phyloP scores from a whole-genome alignment of 1,284 basidiomycete species.

The Cryptococcus deneoformans region DNA sequence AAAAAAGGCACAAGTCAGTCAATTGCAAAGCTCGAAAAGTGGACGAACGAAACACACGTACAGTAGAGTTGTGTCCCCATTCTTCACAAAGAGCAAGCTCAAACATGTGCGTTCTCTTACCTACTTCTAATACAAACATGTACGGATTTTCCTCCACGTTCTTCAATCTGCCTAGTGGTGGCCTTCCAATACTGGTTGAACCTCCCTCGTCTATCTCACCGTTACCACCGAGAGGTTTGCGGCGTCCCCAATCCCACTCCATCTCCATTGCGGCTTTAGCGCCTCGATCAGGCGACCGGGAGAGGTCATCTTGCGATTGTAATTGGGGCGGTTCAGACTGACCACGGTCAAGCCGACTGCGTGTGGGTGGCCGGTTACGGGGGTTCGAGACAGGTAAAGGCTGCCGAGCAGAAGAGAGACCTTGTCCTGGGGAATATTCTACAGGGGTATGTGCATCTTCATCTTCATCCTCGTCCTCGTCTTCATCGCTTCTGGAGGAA shows the following conservation, averaged over 20 bases:
- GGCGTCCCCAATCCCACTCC: constrained; percentile 49
- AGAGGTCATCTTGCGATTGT: background rate
- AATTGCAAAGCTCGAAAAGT: too few relatives aligned
- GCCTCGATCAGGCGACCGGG: background rate
- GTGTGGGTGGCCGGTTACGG: too few relatives aligned
- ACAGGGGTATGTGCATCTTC: background rate
- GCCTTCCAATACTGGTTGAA: background rate
- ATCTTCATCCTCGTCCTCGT: background rate
- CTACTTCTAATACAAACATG: constrained; percentile 52
- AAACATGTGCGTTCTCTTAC: constrained; percentile 50
- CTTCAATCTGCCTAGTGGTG: constrained; percentile 36
- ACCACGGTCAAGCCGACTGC: constrained; percentile 18
- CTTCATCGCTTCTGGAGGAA: too few relatives aligned
- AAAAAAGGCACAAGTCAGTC: too few relatives aligned
- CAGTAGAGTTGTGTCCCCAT: constrained; percentile 16
- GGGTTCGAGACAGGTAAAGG: background rate
- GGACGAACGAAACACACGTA: too few relatives aligned
- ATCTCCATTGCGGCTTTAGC: constrained; percentile 17
- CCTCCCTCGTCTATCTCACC: background rate
- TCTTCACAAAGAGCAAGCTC: constrained; percentile 52
- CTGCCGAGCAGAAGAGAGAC: background rate
- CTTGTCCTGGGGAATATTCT: background rate
- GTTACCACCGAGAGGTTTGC: constrained; percentile 7
- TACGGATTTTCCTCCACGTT: constrained; percentile 51
- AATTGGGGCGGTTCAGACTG: constrained; percentile 28